Percentiles rank a stretch among this genome's conserved stretches.
Conservation (phyloP, 2,329 filamentous ascomycete species). For the Alternaria sp. region DNA sequence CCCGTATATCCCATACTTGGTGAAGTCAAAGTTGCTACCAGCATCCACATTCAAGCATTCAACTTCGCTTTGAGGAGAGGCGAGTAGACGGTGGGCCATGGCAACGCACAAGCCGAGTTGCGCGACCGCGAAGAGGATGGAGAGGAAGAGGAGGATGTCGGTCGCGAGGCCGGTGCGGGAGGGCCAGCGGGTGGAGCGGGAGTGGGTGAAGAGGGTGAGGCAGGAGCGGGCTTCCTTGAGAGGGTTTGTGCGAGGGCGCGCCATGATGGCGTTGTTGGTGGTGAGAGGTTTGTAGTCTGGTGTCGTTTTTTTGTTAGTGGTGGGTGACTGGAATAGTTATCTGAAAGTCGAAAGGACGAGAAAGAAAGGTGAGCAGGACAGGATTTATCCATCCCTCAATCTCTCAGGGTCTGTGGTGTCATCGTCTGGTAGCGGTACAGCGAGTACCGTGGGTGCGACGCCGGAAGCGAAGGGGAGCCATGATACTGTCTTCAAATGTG, state of each 20-base stretch:
- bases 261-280: conserved; percentile 3
- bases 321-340: neutral
- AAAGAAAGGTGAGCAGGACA: neutral
- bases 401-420: neutral
- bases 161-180: neutral
- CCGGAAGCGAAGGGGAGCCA: neutral
- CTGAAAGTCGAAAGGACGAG: neutral
- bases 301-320: neutral
- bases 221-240: neutral
- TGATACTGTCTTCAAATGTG: neutral
- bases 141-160: neutral
- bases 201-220: neutral
- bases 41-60: neutral
- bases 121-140: neutral
- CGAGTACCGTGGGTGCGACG: neutral
- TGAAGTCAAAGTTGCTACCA: neutral
- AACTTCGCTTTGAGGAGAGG: neutral
- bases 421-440: neutral
- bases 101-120: neutral
- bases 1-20: neutral
- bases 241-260: neutral
- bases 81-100: neutral
- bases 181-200: conserved; percentile 9
- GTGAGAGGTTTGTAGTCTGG: neutral
- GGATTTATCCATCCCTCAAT: neutral